Percentiles rank a stretch among this genome's conserved stretches.
These are phyloP conservation scores for Phyllosticta citribraziliensis DNA, from an alignment of 2,329 filamentous ascomycete genomes.

Conservation along the genomic window DNA sequence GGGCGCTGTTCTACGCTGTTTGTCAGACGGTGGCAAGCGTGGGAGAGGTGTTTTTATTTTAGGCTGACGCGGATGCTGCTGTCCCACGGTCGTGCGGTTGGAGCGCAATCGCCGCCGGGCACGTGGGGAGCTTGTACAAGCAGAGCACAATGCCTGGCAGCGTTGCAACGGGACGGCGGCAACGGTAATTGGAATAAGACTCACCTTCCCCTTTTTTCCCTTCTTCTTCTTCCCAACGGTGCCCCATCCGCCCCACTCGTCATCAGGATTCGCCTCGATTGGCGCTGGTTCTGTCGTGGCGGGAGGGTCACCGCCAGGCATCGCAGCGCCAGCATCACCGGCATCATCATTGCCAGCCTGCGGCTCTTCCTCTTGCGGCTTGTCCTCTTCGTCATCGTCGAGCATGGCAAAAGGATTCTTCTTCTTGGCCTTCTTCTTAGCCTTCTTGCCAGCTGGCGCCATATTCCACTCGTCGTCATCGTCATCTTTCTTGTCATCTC, in stretches of 20 bases:
- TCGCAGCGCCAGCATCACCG: conserved; percentile 19
- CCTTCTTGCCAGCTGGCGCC: conserved; percentile 27
- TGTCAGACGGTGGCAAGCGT: not conserved
- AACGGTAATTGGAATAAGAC: conserved; percentile 10
- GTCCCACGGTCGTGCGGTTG: not conserved
- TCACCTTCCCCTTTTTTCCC: conserved; percentile 43
- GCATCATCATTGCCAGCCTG: conserved; percentile 21
- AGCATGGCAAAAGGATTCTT: conserved; percentile 16
- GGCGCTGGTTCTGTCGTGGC: conserved; percentile 12
- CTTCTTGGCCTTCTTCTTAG: conserved; percentile 31
- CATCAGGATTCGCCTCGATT: conserved; percentile 15
- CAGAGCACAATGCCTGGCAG: not conserved
- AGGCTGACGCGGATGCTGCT: not conserved
- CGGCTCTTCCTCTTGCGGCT: conserved; percentile 24
- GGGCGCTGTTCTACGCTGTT: not conserved
- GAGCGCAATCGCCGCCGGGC: not conserved
- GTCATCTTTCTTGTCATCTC: conserved; percentile 8
- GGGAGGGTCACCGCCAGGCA: conserved; percentile 5
- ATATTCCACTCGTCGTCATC: conserved; percentile 24
- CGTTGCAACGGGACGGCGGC: not conserved
- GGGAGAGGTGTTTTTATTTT: conserved; percentile 5
- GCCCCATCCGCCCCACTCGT: conserved; percentile 40
- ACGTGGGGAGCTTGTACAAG: not conserved
- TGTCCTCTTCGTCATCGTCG: conserved; percentile 23
- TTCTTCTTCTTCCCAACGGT: conserved; percentile 41